Evolutionary conservation across 2,329 filamentous ascomycete species (phyloP), one percentile per base, ranked within the genome.

Genomic region (Verticillium nubilum): DNA sequence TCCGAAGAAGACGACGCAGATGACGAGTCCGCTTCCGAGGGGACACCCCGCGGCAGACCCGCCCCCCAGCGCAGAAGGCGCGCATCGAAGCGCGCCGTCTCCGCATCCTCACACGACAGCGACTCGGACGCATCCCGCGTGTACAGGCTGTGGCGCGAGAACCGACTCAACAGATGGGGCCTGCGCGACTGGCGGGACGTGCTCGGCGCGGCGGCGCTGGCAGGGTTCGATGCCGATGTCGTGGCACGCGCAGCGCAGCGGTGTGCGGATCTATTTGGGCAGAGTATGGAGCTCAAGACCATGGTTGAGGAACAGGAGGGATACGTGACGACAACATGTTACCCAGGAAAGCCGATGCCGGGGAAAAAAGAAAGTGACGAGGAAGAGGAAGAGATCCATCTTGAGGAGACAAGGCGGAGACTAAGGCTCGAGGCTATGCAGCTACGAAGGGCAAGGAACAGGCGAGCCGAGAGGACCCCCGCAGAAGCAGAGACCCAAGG

Each of bases 151-250:
- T 27, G 42, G 25, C 31, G 56, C 62, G n/a, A 72, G 66, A 58
- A 27, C 7, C 66, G 72, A 3, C 63, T 66, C 2, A 67, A 70
- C 52, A 62, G 66, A 57, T 79, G 71, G 69, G 78, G 72, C 15
- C 75, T 86, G 13, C 83, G 90, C 25, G 90, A 96, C 74, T 98
- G 94, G 94, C 89, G 86, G 65, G 91, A 96, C 65, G 83, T 97
- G 1, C 75, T 97, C 28, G 90, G 90, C 0, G 80, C 92, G 1
- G 94, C 94, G 2, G 83, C 90, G 0, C 75, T 96, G 56, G 84
- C 84, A 2, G 91, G 90, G 0, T 93, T 92, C 73, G 77, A 89
- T 1, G 72, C 79, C 0, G 72, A 76, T 1, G 88, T 86, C 1
- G 74, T 97, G 13, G 82, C 86, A 57, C 84, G 90, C 29, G 84